These are phyloP conservation scores for Ormosia emarginata DNA, from an alignment of 306 rosid species.

Conservation along the genomic window DNA sequence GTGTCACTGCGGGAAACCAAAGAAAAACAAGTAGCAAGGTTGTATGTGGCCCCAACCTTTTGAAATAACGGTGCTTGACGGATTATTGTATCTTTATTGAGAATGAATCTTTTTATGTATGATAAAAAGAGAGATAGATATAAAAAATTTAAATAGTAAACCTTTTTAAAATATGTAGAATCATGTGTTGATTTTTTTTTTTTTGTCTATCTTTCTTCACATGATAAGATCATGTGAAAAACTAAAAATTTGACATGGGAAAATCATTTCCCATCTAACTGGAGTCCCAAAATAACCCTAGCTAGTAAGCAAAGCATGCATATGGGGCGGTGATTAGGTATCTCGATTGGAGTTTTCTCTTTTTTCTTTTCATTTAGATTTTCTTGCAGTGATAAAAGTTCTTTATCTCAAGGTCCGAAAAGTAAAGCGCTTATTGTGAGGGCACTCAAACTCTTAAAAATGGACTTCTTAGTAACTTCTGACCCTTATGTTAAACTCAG, in stretches of 20 bases:
- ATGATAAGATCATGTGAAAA: too few species aligned
- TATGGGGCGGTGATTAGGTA: not conserved
- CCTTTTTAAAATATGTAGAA: too few species aligned
- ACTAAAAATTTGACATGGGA: too few species aligned
- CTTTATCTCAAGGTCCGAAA: not conserved
- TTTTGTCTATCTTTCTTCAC: too few species aligned
- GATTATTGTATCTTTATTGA: not conserved
- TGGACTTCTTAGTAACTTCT: constrained; percentile 27
- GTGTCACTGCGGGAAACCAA: constrained; percentile 19
- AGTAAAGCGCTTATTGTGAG: not conserved
- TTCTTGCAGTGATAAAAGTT: not conserved
- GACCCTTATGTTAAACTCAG: constrained; percentile 28
- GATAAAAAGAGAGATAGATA: too few species aligned
- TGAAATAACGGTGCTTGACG: constrained; percentile 25
- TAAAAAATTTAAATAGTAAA: too few species aligned
- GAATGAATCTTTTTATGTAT: too few species aligned
- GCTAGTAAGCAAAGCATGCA: not conserved
- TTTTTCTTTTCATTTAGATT: not conserved
- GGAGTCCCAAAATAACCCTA: not conserved
- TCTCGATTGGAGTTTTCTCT: not conserved
- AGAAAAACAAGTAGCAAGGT: constrained; percentile 14
- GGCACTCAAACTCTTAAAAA: constrained; percentile 28
- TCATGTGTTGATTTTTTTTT: too few species aligned
- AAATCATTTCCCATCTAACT: too few species aligned
- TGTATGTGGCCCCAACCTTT: constrained; percentile 31